These are phyloP conservation scores for Suhomyces panamericanus DNA, from an alignment of 1,139 yeast species.

Conservation along the genomic window DNA sequence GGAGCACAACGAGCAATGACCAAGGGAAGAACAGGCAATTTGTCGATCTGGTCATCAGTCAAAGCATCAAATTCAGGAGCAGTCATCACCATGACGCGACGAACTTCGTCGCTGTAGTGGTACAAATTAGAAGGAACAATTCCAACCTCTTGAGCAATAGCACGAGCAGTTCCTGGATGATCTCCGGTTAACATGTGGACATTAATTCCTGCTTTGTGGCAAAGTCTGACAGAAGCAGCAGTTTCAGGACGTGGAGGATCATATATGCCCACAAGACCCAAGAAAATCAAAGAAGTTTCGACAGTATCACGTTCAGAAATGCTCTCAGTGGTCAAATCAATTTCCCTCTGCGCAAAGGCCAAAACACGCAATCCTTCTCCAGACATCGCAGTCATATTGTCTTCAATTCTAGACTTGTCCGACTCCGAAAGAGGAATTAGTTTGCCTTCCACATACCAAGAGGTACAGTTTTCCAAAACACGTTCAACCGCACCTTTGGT, in stretches of 20 bases:
- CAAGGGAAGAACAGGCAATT: constrained; percentile 67
- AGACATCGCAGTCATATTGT: constrained; percentile 63
- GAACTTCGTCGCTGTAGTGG: constrained; percentile 62
- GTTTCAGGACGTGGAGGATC: constrained; percentile 83
- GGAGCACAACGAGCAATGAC: constrained; percentile 89
- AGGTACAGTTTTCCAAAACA: constrained; percentile 55
- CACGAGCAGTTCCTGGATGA: constrained; percentile 79
- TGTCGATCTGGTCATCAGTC: constrained; percentile 62
- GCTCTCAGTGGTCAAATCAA: constrained; percentile 20
- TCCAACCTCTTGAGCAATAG: constrained; percentile 85
- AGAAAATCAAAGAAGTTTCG: constrained; percentile 57
- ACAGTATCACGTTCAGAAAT: constrained; percentile 48
- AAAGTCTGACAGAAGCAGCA: constrained; percentile 61
- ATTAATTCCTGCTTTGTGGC: constrained; percentile 76
- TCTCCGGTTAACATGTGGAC: constrained; percentile 89
- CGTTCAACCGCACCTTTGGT: constrained; percentile 85
- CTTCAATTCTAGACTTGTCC: constrained; percentile 46
- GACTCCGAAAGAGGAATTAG: constrained; percentile 40
- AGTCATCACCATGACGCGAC: constrained; percentile 71
- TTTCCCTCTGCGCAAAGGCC: constrained; percentile 58
- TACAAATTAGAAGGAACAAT: constrained; percentile 70
- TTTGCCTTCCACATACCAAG: constrained; percentile 49
- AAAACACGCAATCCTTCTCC: constrained; percentile 72
- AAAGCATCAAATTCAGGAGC: constrained; percentile 71
- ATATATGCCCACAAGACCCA: constrained; percentile 76